Base-by-base conservation (phyloP, 176 grass and related monocot species). In the Carex scoparia region DNA sequence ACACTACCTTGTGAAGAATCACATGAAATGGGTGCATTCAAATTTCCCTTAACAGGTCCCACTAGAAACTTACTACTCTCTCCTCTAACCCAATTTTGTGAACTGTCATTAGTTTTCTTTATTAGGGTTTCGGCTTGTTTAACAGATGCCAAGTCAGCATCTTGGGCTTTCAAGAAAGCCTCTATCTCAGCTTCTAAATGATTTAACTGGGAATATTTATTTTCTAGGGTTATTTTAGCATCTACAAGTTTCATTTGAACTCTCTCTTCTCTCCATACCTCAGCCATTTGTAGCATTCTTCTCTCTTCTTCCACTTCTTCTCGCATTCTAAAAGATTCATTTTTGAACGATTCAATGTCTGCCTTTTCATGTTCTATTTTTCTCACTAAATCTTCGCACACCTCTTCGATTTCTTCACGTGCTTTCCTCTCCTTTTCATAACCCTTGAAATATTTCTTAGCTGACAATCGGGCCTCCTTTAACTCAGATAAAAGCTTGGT, bases 201-300 rank as follows among this genome's bases (percentile, higher is more conserved):
- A 68, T 64, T 90, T 61, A 98, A 65, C 23, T 94, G 88, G 2
- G 93, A 86, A 85, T 98, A 95, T 83, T 95, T 98, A 76, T 82
- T 89, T 74, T 98, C 96, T 10, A 98, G 79, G 78, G 87, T 86
- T 70, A 95, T 70, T 73, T 90, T 98, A 77, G 96, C 96, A 88
- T 98, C 96, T 23, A 92, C 59, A 59, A 98, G 88, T 86, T 98
- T 98, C 96, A 98, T 92, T 76, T 98, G 93, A 56, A 98, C 93
- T 82, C 96, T 91, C 69, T 98, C 96, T 87, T 98, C 96, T 10
- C 96, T 89, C 96, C 96, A 98, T 81, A 93, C 93, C 83, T 98
- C 96, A 38, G 96, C 96, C 88, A 98, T 95, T 84, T 95, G 96
- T 69, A 98, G 76, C 96, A 98, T 98, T 83, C 84, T 91, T 76